Percentiles rank a stretch among this genome's conserved stretches.
These are phyloP conservation scores for Neonectria neomacrospora DNA, from an alignment of 2,329 filamentous ascomycete genomes.

Conservation along the genomic window DNA sequence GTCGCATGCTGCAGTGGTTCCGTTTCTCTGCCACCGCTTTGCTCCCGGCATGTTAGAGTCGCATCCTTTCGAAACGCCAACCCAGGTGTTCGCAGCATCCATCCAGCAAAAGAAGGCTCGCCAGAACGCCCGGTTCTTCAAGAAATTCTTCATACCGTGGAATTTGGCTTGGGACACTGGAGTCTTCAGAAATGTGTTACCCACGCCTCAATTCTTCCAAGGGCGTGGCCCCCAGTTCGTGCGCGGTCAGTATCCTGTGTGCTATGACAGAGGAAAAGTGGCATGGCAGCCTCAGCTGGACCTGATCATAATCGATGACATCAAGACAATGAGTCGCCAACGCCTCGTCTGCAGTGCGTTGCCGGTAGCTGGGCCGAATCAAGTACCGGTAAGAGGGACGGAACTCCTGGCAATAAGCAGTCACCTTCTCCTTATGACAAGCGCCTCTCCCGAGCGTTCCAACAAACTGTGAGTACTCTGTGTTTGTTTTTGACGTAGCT, in stretches of 20 bases:
- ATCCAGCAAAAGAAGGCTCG: slow-evolving; percentile 28
- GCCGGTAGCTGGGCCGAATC: slow-evolving; percentile 18
- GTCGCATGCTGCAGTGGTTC: slow-evolving; percentile 38
- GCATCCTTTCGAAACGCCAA: slow-evolving; percentile 8
- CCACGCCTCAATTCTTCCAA: background rate
- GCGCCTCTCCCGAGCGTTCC: background rate
- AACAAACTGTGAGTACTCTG: slow-evolving; percentile 23
- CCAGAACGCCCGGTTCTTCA: slow-evolving; percentile 20
- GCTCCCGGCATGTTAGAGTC: slow-evolving; percentile 44
- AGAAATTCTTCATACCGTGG: slow-evolving; percentile 28
- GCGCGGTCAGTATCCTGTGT: slow-evolving; percentile 15
- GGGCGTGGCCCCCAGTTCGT: background rate
- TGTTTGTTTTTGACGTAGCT: background rate
- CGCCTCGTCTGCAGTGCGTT: slow-evolving; percentile 32
- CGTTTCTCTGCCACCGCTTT: slow-evolving; percentile 37
- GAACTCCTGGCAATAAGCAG: slow-evolving; percentile 12
- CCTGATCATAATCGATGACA: slow-evolving; percentile 42
- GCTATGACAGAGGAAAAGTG: slow-evolving; percentile 42
- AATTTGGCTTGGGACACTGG: slow-evolving; percentile 23
- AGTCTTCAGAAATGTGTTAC: slow-evolving; percentile 5
- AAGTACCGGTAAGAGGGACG: slow-evolving; percentile 15
- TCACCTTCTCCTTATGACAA: background rate
- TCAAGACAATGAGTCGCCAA: slow-evolving; percentile 32
- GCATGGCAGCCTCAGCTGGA: slow-evolving; percentile 42
- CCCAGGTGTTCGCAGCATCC: slow-evolving; percentile 29